Conservation (phyloP, 768 basidiomycete genomes). For the Termitomyces titanicus region DNA sequence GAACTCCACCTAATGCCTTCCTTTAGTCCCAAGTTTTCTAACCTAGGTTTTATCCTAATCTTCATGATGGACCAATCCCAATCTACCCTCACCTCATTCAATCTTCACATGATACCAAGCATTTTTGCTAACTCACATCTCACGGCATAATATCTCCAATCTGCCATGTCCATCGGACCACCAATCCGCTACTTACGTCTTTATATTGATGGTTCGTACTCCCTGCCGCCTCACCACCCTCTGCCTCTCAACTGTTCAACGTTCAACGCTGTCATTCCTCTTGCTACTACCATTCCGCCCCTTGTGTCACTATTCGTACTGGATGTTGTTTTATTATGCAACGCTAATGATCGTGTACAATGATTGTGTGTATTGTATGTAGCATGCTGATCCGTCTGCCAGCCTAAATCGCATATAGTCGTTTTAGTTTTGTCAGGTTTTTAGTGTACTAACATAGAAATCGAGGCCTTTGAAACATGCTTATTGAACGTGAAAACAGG, state of each 20-base stretch:
- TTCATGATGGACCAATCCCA: not conserved
- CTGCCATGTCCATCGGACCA: not conserved
- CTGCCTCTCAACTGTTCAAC: not conserved
- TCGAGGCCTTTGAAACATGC: not conserved
- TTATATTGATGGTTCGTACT: not conserved
- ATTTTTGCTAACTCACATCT: not conserved
- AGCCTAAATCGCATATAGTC: not conserved
- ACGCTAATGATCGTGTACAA: not conserved
- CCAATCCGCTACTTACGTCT: not conserved
- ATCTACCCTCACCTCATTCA: not conserved
- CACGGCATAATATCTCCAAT: not conserved
- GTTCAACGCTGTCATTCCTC: not conserved
- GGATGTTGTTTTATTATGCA: not conserved
- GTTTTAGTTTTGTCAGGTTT: not conserved
- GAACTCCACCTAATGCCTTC: not conserved
- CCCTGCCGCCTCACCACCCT: too few species aligned
- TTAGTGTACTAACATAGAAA: constrained; percentile 9
- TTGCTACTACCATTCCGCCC: not conserved
- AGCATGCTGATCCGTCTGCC: constrained; percentile 4
- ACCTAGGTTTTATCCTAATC: not conserved
- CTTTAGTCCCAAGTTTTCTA: not conserved
- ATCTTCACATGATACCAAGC: constrained; percentile 1
- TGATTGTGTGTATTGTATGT: constrained; percentile 4
- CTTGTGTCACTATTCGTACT: not conserved
- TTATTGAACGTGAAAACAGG: too few species aligned